Conservation (phyloP, 2,329 filamentous ascomycete species). For the Amphichorda felina region DNA sequence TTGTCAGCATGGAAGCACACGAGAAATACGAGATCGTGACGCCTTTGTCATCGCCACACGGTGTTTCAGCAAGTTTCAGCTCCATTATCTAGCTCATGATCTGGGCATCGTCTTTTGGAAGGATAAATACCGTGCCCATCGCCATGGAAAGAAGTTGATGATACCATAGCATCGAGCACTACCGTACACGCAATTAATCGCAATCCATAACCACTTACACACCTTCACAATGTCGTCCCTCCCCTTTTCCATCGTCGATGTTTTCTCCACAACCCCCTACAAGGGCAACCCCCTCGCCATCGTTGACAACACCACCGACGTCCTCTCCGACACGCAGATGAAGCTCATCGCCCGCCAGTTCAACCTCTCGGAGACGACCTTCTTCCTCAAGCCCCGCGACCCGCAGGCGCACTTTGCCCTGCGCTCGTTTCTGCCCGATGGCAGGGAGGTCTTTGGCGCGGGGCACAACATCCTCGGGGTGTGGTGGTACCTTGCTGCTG, state of each 20-base stretch:
- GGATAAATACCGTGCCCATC: too few species aligned
- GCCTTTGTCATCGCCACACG: too few species aligned
- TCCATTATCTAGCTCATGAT: too few species aligned
- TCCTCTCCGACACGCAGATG: constrained; percentile 8
- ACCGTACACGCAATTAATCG: too few species aligned
- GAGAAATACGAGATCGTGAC: too few species aligned
- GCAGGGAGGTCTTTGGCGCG: constrained; percentile 9
- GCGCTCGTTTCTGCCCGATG: constrained; percentile 9
- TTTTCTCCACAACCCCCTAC: constrained; percentile 9
- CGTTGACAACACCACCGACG: constrained; percentile 6
- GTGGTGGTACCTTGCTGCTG: constrained; percentile 11
- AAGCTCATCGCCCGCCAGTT: constrained; percentile 11
- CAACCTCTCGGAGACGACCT: constrained; percentile 11
- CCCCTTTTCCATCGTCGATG: constrained; percentile 7
- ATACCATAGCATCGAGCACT: too few species aligned
- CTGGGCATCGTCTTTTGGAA: too few species aligned
- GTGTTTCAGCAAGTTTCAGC: too few species aligned
- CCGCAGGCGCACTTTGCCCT: constrained; percentile 3
- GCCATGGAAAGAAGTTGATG: too few species aligned
- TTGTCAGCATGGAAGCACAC: too few species aligned
- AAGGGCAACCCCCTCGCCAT: constrained; percentile 10
- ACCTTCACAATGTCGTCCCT: background rate
- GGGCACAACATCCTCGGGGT: constrained; percentile 11
- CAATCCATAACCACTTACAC: too few species aligned
- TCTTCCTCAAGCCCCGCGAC: constrained; percentile 4